Evolutionary conservation across 2,329 filamentous ascomycete species (phyloP).

Genomic region (Cercospora beticola): DNA sequence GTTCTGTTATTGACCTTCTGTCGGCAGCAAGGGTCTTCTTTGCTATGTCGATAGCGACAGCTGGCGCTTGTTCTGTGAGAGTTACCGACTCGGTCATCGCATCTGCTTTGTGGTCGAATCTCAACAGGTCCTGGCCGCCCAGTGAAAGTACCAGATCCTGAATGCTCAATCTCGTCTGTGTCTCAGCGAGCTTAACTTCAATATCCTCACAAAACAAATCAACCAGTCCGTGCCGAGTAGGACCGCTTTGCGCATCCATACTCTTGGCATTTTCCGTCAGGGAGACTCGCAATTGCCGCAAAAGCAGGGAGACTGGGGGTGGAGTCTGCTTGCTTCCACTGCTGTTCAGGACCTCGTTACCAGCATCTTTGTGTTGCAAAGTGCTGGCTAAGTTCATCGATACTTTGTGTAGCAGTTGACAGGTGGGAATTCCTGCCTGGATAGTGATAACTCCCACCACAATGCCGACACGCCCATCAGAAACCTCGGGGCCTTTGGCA

Average conservation of each 20-base stretch:
- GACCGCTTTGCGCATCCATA: neutral
- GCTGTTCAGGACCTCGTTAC: neutral
- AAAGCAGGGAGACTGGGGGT: slow-evolving; percentile 1
- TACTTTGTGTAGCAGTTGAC: neutral
- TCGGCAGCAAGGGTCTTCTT: slow-evolving; percentile 25
- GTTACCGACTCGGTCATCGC: slow-evolving; percentile 20
- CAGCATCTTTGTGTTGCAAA: neutral
- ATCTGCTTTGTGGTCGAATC: slow-evolving; percentile 23
- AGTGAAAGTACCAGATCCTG: slow-evolving; percentile 24
- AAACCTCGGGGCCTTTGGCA: neutral
- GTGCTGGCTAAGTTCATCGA: neutral
- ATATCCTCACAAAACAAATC: slow-evolving; percentile 14
- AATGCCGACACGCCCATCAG: slow-evolving; percentile 12
- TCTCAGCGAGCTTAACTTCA: neutral
- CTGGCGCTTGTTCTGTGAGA: slow-evolving; percentile 24
- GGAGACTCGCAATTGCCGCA: slow-evolving; percentile 9
- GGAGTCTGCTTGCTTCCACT: neutral
- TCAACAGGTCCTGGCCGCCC: slow-evolving; percentile 29
- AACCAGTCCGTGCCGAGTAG: slow-evolving; percentile 1
- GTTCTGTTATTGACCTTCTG: slow-evolving; percentile 30
- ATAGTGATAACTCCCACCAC: slow-evolving; percentile 19
- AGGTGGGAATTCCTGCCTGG: slow-evolving; percentile 4
- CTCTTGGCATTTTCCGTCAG: slow-evolving; percentile 6
- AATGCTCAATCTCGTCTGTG: neutral
- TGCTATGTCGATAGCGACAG: slow-evolving; percentile 25